Evolutionary conservation across 805 yeast species (phyloP), one percentile per base, ranked within the genome.

Genomic region (Candida khao-thaluensis): DNA sequence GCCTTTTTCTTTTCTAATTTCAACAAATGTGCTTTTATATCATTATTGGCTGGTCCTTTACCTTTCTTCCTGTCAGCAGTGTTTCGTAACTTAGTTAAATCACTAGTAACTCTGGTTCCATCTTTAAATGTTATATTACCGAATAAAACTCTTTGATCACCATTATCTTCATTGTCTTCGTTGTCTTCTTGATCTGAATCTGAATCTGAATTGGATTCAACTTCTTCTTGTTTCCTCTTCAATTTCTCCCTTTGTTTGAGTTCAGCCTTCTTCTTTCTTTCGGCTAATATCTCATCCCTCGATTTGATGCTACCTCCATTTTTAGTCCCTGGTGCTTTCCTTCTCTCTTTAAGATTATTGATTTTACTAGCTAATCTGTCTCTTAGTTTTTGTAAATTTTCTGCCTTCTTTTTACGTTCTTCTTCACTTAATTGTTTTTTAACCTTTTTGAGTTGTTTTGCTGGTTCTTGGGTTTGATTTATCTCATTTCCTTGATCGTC

Each of bases 261-360:
- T 40, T 72, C 76, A 37, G 67, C 72, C 44, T 70, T 72, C 36
- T 54, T 57, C 47, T 70, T 69, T 44, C 95, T 77, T 49, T 80
- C 85, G 25, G 74, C 80, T 38, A 86, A 64, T 36, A 85, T 80
- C 29, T 83, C 90, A 49, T 88, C 95, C 61, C 97, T 74, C 8
- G 91, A 85, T 43, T 81, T 74, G 11, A 90, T 89, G 0, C 96
- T 93, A 17, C 96, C 96, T 4, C 74, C 69, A 4, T 72, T 79
- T 32, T 79, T 82, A 1, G 90, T 68, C 2, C 98, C 98, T 1
- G 95, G 93, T 1, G 98, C 99, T 53, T 84, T 90, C 58, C 99
- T 80, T 62, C 78, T 84, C 40, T 82, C 89, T 49, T 81, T 79
- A 65, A 93, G 54, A 7, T 64, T 65, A 41, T 69, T 75, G 47